These are phyloP conservation scores for Sapria himalayana DNA, from an alignment of 345 rosid species.

Conservation along the genomic window DNA sequence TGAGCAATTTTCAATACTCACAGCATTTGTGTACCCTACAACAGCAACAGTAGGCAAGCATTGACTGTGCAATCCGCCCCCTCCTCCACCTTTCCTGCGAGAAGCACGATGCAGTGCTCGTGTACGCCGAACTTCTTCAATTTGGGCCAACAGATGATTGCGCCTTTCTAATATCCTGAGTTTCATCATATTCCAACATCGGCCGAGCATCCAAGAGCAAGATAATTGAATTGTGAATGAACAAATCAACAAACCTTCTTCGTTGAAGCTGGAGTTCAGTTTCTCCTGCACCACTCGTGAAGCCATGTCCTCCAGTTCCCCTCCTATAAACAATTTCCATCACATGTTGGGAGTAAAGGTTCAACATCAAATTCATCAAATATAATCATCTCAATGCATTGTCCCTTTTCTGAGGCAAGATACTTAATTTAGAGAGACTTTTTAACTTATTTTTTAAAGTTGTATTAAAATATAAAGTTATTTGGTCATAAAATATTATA, in stretches of 20 bases:
- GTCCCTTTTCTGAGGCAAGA: too few relatives aligned
- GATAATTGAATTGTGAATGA: too few relatives aligned
- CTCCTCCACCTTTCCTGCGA: constrained; percentile 47
- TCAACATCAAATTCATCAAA: too few relatives aligned
- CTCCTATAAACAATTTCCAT: constrained; percentile 36
- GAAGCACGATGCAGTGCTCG: constrained; percentile 72
- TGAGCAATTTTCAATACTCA: constrained; percentile 19
- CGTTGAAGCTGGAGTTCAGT: constrained; percentile 97
- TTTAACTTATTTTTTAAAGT: too few relatives aligned
- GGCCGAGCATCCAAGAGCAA: too few relatives aligned
- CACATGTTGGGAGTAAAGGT: too few relatives aligned
- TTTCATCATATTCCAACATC: constrained; percentile 1
- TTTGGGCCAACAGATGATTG: constrained; percentile 38
- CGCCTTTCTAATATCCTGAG: constrained; percentile 59
- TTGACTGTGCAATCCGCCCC: constrained; percentile 22
- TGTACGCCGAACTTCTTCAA: constrained; percentile 70
- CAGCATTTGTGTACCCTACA: constrained; percentile 96
- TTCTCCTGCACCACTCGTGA: constrained; percentile 94
- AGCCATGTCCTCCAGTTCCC: constrained; percentile 83
- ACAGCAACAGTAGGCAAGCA: constrained; percentile 63
- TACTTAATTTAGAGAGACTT: too few relatives aligned
- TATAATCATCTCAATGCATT: too few relatives aligned
- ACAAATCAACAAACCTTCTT: constrained; percentile 45
- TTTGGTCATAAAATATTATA: too few relatives aligned
- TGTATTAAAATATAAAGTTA: too few relatives aligned